Percentiles rank a stretch among this genome's conserved stretches.
Evolutionary conservation across 352 stramenopile genomes (phyloP).

Genomic region (Phytophthora tubulina): DNA sequence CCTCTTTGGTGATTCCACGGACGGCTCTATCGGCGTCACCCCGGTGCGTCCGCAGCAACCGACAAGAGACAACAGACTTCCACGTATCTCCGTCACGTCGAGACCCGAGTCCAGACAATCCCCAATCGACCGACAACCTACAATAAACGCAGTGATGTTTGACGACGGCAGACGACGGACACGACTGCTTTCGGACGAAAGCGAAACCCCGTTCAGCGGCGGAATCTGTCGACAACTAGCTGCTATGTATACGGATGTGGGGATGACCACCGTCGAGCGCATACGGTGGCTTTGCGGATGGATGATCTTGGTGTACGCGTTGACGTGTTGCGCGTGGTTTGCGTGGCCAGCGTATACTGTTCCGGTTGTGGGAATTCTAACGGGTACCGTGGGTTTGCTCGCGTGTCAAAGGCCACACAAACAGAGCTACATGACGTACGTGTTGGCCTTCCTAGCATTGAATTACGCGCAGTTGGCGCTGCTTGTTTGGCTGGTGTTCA

Average conservation of each 20-base stretch:
- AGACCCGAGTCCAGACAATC: constrained; percentile 20
- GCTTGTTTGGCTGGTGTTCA: constrained; percentile 38
- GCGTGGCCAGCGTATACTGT: constrained; percentile 43
- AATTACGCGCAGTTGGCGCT: constrained; percentile 48
- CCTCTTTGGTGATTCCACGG: constrained; percentile 13
- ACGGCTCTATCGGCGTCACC: constrained; percentile 6
- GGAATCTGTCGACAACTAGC: constrained; percentile 34
- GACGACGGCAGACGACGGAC: constrained; percentile 1
- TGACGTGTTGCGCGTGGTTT: constrained; percentile 47
- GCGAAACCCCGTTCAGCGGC: constrained; percentile 25
- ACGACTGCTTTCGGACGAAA: constrained; percentile 17
- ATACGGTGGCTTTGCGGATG: constrained; percentile 50
- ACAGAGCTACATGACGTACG: constrained; percentile 33
- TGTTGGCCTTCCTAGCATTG: constrained; percentile 43
- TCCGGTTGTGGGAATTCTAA: constrained; percentile 36
- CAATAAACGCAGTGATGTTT: constrained; percentile 1
- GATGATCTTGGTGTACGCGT: constrained; percentile 46
- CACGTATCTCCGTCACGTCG: constrained; percentile 10
- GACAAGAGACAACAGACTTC: constrained; percentile 10
- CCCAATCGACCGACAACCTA: neutral
- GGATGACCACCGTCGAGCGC: constrained; percentile 47
- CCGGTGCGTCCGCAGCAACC: constrained; percentile 6
- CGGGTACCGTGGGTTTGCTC: constrained; percentile 41
- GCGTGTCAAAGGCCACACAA: constrained; percentile 44
- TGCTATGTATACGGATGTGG: constrained; percentile 47